Percentiles rank a stretch among this genome's conserved stretches.
These are phyloP conservation scores for Globisporangium cederbergense DNA, from an alignment of 352 stramenopile species.

Conservation along the genomic window DNA sequence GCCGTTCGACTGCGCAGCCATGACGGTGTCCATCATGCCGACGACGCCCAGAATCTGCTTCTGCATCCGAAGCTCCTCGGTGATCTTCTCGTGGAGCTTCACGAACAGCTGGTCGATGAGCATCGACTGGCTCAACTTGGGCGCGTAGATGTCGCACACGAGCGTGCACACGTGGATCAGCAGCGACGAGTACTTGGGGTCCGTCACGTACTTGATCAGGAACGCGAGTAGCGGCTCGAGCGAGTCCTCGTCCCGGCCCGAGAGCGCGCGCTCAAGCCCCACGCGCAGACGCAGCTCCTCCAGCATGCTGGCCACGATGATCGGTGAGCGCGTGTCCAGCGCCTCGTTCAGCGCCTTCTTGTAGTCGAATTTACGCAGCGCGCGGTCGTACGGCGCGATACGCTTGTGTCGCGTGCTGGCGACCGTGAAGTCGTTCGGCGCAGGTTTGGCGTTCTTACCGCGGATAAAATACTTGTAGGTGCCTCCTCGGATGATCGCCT, in stretches of 20 bases:
- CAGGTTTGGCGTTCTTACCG: conserved; percentile 80
- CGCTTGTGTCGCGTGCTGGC: conserved; percentile 84
- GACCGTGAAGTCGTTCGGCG: conserved; percentile 74
- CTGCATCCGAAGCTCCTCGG: conserved; percentile 82
- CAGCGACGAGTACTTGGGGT: conserved; percentile 91
- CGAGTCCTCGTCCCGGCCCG: conserved; percentile 91
- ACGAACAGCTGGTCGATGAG: conserved; percentile 94
- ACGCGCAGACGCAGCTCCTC: conserved; percentile 93
- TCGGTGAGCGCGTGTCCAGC: conserved; percentile 87
- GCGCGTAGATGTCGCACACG: conserved; percentile 92
- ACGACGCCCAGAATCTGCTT: conserved; percentile 84
- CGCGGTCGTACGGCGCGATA: conserved; percentile 90
- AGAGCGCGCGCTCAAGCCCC: conserved; percentile 87
- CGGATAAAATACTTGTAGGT: conserved; percentile 91
- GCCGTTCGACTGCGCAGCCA: conserved; percentile 80
- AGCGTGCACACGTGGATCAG: conserved; percentile 92
- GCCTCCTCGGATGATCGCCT: conserved; percentile 73
- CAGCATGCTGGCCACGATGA: conserved; percentile 92
- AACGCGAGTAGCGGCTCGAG: conserved; percentile 95
- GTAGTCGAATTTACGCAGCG: conserved; percentile 95
- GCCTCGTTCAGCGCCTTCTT: conserved; percentile 94
- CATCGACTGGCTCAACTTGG: conserved; percentile 88
- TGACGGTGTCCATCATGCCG: conserved; percentile 88
- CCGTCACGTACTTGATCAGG: conserved; percentile 93
- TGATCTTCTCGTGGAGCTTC: conserved; percentile 88